Evolutionary conservation across 441 rosid species (phyloP).

Genomic region (Raphanus hybrid): DNA sequence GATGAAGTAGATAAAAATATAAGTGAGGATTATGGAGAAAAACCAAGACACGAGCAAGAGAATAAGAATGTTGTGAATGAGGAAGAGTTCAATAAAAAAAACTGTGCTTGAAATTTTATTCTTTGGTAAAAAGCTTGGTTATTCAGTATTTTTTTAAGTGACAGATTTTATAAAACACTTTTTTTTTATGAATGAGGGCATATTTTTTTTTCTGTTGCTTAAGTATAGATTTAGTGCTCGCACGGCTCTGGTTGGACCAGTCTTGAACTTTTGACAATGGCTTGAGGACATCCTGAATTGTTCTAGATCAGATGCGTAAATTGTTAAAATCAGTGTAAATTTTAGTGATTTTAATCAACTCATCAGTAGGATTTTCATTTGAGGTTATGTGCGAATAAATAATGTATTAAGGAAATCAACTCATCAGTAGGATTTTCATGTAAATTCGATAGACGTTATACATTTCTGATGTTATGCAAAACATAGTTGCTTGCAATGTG

Average conservation of each 20-base stretch:
- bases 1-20: not conserved
- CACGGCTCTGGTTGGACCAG: too few relatives aligned
- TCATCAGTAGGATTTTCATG: not conserved
- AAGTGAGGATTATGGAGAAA: too few relatives aligned
- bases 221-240: too few relatives aligned
- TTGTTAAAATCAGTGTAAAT: not conserved
- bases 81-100: not conserved
- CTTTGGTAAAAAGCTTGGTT: too few relatives aligned
- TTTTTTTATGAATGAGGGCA: too few relatives aligned
- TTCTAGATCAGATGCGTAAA: not conserved
- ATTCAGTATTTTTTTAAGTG: too few relatives aligned
- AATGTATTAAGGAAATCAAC: not conserved
- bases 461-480: not conserved
- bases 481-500: not conserved
- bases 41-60: too few relatives aligned
- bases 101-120: too few relatives aligned
- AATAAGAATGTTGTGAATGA: not conserved
- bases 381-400: not conserved
- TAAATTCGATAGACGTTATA: not conserved
- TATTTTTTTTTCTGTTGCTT: too few relatives aligned
- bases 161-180: too few relatives aligned
- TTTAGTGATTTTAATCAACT: not conserved
- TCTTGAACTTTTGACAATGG: slow-evolving; percentile 5
- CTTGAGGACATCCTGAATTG: not conserved
- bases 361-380: not conserved